Evolutionary conservation across 2,329 filamentous ascomycete genomes (phyloP).

Genomic region (Sarocladium strictum): DNA sequence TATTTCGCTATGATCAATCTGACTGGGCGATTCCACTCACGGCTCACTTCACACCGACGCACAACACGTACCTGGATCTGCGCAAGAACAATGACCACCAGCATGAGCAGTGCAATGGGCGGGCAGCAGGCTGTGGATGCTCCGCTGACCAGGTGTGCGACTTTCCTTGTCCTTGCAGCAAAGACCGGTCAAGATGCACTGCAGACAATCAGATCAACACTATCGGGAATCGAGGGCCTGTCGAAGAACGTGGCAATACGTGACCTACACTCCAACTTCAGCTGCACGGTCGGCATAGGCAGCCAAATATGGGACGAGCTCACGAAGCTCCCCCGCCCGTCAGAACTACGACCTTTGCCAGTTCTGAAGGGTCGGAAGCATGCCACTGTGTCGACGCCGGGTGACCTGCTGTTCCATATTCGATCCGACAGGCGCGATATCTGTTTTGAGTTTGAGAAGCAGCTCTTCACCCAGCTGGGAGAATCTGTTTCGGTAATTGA

Average conservation of each 20-base stretch:
- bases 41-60: not conserved
- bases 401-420: constrained; percentile 54
- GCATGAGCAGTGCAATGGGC: not conserved
- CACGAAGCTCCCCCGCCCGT: constrained; percentile 35
- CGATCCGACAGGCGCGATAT: constrained; percentile 50
- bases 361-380: constrained; percentile 41
- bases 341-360: constrained; percentile 45
- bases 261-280: constrained; percentile 31
- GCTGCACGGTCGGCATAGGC: constrained; percentile 47
- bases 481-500: constrained; percentile 42
- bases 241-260: constrained; percentile 45
- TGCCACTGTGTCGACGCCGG: constrained; percentile 48
- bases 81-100: not conserved
- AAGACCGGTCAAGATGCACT: constrained; percentile 27
- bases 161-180: constrained; percentile 45
- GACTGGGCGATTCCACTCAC: not conserved
- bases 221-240: constrained; percentile 38
- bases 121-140: constrained; percentile 39
- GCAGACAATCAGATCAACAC: constrained; percentile 34
- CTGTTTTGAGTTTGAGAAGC: constrained; percentile 53
- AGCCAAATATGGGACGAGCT: constrained; percentile 44
- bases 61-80: not conserved
- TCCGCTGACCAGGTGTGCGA: constrained; percentile 45
- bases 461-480: constrained; percentile 43
- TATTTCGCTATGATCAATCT: not conserved